Evolutionary conservation across 2,329 filamentous ascomycete genomes (phyloP).

Genomic region (Lachnellula hyalina): DNA sequence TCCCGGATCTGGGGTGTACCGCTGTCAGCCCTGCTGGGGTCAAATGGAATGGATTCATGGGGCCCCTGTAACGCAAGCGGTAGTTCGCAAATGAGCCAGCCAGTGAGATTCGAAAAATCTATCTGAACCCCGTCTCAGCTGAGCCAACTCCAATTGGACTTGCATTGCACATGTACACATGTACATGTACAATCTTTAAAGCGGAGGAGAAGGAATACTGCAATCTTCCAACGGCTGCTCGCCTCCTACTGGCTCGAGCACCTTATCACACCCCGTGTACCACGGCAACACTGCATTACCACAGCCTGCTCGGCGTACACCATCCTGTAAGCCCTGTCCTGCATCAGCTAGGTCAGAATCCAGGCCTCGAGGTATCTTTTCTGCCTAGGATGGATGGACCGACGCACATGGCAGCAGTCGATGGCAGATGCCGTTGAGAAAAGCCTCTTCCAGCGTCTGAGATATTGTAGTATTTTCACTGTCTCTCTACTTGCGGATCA

Average conservation of each 20-base stretch:
- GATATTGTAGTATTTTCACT: not conserved
- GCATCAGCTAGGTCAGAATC: not conserved
- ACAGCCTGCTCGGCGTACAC: not conserved
- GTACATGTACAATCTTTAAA: no score
- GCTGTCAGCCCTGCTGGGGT: not conserved
- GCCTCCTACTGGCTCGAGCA: not conserved
- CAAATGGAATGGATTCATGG: not conserved
- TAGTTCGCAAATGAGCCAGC: no score
- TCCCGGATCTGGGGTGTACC: not conserved
- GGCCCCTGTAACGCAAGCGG: no score
- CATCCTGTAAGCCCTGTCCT: not conserved
- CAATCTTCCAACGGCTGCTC: not conserved
- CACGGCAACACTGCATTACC: not conserved
- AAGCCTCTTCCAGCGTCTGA: not conserved
- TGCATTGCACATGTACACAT: no score
- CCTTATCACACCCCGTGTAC: not conserved
- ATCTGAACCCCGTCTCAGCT: no score
- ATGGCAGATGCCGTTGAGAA: not conserved
- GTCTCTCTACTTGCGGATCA: not conserved
- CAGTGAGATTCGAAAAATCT: no score
- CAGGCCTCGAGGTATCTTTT: not conserved
- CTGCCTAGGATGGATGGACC: not conserved
- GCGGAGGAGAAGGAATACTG: no score
- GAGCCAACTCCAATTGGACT: no score
- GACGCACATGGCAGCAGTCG: not conserved